Evolutionary conservation across 2,329 filamentous ascomycete genomes (phyloP), one percentile per base, ranked within the genome.

Genomic region (Ceratocystiopsis minuta): DNA sequence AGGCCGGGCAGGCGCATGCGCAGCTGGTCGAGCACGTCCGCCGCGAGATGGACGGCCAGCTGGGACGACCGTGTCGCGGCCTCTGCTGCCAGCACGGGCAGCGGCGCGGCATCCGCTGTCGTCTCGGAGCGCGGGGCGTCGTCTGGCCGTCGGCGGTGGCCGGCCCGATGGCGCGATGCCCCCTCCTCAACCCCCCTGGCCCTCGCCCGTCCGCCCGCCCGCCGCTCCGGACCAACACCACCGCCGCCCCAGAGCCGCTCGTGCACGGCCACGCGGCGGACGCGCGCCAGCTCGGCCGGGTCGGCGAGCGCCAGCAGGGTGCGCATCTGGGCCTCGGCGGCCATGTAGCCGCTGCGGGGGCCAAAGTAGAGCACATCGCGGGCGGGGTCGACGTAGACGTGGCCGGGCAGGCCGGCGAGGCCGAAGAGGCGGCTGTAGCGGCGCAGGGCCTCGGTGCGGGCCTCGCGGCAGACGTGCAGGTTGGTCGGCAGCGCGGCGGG

Each of bases 281-380:
- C 58, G 12, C 49, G 43, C 10, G 56, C 56, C 37, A 68, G 55
- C 46, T 69, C 62, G 11, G 49, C 50, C 6, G 56, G 59, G 36
- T 57, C 55, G 47, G 59, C 62, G 50, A 67, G 55, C 40, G 58
- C 52, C 53, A 68, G 57, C 49, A 60, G 60, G 14, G 62, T 64
- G 40, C 58, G 57, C 43, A 69, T 62, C 46, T 67, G 60, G 6
- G 64, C 57, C 43, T 61, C 58, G 40, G 64, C 57, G 16, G 61
- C 62, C 58, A 64, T 64, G 53, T 59, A 62, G 40, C 64, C 64
- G 20, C 60, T 51, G 31, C 61, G 56, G 12, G 60, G 57, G 33
- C 64, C 65, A 47, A 69, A 67, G 50, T 64, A 68, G 40, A 69
- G 54, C n/a, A 65, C 57, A 45, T 70, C 66, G 39, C 49, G 50